Evolutionary conservation across 2,329 filamentous ascomycete genomes (phyloP), one percentile per base, ranked within the genome.

Genomic region (Lachnellula cervina): DNA sequence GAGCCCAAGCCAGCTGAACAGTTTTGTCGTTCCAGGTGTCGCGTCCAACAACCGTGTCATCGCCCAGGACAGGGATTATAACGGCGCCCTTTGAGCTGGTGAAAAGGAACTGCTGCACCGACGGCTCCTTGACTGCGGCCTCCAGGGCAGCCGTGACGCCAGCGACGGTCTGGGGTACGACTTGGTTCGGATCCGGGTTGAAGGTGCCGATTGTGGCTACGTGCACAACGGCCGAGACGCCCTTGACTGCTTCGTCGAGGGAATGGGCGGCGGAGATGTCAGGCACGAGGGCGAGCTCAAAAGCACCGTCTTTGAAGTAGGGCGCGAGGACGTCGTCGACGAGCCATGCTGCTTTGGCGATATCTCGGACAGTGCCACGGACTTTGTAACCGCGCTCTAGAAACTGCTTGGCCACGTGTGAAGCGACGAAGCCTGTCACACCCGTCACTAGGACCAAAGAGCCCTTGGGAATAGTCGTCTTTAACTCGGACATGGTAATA

Each of bases 361-460:
- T 34, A 46, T 70, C 62, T 11, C 77, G 72, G 4, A 74, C 71
- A 1, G 77, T 77, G n/a, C 76, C 76, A 19, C 76, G 72, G 5
- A 80, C 76, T 7, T 61, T 60, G 59, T 72, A 78, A 14, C 75
- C 75, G 3, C 66, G 64, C 1, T 68, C 53, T 17, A 79, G 68
- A 11, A 79, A 66, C 14, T 72, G 64, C n/a, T 74, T 62, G 34
- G 68, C 65, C 3, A 76, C 65, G 44, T 79, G 73, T 6, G 71
- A 71, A 25, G 67, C 76, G 23, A 80, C 68, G 59, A 73, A 77
- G 35, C 77, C 76, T 48, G 72, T 78, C 2, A 69, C 72, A 6
- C 77, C 76, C 0, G 76, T 79, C 14, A 80, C 71, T 3, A 80
- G 71, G 28, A 79, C 65, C 43, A 58, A 61, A 2, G 69, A 70